Percentiles rank a stretch among this genome's conserved stretches.
These are phyloP conservation scores for Clavispora vitiphila DNA, from an alignment of 805 yeast genomes.

Conservation along the genomic window DNA sequence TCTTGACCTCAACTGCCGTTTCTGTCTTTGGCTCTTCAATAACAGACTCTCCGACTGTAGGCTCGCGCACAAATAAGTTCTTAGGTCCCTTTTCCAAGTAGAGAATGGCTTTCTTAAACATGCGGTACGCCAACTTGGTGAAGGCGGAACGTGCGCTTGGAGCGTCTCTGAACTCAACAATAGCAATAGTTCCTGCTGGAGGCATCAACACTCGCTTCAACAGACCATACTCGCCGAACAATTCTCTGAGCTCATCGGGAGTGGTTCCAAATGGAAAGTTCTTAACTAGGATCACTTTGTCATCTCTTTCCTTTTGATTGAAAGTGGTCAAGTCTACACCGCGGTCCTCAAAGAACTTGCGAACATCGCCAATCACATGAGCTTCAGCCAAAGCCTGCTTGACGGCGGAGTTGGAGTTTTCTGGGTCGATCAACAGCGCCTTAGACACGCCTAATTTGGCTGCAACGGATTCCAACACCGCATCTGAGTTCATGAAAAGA, in stretches of 20 bases:
- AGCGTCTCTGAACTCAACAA: constrained; percentile 79
- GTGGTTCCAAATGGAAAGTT: constrained; percentile 89
- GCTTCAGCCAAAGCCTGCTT: constrained; percentile 98
- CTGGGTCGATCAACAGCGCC: constrained; percentile 81
- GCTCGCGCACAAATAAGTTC: constrained; percentile 64
- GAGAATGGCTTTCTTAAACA: constrained; percentile 81
- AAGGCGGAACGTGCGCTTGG: constrained; percentile 89
- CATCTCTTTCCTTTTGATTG: constrained; percentile 64
- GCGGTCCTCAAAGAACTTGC: constrained; percentile 76
- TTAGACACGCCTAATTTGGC: constrained; percentile 75
- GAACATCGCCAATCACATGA: constrained; percentile 86
- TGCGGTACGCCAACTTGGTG: constrained; percentile 76
- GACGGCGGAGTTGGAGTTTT: constrained; percentile 82
- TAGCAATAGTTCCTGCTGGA: constrained; percentile 93
- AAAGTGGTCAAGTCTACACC: constrained; percentile 83
- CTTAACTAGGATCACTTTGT: constrained; percentile 74
- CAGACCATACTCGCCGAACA: constrained; percentile 78
- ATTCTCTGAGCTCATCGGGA: constrained; percentile 70
- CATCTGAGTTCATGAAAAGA: constrained; percentile 82
- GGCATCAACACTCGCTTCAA: constrained; percentile 83
- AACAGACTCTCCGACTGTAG: constrained; percentile 31
- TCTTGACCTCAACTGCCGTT: constrained; percentile 41
- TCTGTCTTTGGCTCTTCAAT: constrained; percentile 16
- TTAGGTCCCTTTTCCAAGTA: constrained; percentile 94
- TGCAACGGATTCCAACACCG: constrained; percentile 88